phyloP scores from a whole-genome alignment of 192 early-diverging fungal species.

The Dissophora globulifera region DNA sequence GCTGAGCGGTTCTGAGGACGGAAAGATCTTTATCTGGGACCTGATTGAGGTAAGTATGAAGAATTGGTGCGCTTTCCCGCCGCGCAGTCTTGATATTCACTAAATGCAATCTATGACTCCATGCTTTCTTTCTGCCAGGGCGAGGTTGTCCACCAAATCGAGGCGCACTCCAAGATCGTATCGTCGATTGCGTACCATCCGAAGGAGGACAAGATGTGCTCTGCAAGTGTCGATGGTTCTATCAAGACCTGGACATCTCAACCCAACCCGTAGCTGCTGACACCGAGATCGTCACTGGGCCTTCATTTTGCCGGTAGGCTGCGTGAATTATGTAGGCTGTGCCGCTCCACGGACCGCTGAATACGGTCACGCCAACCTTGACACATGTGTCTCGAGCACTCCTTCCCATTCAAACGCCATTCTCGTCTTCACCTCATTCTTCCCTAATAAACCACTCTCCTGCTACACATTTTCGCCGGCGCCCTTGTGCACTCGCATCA shows the following conservation, averaged over 20 bases:
- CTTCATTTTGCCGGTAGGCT: too few species aligned
- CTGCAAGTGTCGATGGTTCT: constrained; percentile 73
- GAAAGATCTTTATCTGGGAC: constrained; percentile 88
- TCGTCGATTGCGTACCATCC: constrained; percentile 80
- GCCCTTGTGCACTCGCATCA: too few species aligned
- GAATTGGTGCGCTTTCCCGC: too few species aligned
- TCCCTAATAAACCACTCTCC: neutral
- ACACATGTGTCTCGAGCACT: too few species aligned
- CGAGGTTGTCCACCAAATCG: constrained; percentile 50
- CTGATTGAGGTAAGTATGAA: constrained; percentile 64
- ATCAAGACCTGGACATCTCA: constrained; percentile 67
- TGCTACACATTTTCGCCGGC: too few species aligned
- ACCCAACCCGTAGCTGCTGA: neutral
- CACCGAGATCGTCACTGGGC: too few species aligned
- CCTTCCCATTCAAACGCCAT: neutral
- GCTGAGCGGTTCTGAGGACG: constrained; percentile 91
- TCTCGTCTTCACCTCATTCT: neutral
- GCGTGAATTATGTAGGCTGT: too few species aligned
- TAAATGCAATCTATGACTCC: too few species aligned
- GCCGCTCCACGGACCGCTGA: too few species aligned
- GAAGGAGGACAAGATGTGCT: constrained; percentile 65
- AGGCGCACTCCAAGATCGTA: constrained; percentile 70
- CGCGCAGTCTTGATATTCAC: too few species aligned
- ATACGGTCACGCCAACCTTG: too few species aligned
- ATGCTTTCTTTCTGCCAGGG: constrained; percentile 51